Evolutionary conservation across 495 filamentous ascomycete species (phyloP), one percentile per base, ranked within the genome.

Genomic region (Aspergillus cristatus): DNA sequence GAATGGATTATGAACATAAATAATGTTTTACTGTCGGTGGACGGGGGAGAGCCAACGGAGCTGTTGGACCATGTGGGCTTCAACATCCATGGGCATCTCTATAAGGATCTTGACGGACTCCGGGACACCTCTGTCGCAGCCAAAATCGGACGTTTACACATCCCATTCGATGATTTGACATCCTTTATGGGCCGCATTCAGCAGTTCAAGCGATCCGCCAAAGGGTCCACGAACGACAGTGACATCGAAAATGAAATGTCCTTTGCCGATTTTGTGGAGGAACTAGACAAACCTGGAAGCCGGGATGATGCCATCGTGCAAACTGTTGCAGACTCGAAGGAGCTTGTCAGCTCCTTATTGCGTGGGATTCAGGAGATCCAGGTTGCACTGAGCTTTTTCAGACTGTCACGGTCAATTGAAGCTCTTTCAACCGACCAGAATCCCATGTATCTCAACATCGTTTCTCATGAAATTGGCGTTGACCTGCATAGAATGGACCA

Each of bases 281-380:
- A 95, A 54, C 51, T 86, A 12, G 79, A 84, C 36, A 65, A 68
- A 28, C 78, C 85, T 10, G 85, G 82, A 11, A 87, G 77, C 48
- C 67, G 68, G 31, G 79, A 91, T 50, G 76, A 85, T 34, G 74
- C 75, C 29, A 72, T 94, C 41, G 79, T 89, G 25, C 84, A 86
- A 55, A 82, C 84, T 0, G 84, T 96, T 2, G 88, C 87, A 10
- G 90, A 96, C 48, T 95, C 86, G 0, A 94, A 86, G 48, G 89
- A 94, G 38, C 89, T 99, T 47, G 73, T 86, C 26, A 85, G 83
- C 54, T 95, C 90, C 5, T 75, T 95, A 17, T 70, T 99, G 14
- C 79, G 85, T 34, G 91, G 91, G 26, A 84, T 99, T 31, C 89
- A 94, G 54, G 91, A 97, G 57, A 80, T 99, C 12, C 91, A 97